Percentiles rank a stretch among this genome's conserved stretches.
phyloP scores from a whole-genome alignment of 2,329 filamentous ascomycete species.

The Neurospora sp. region DNA sequence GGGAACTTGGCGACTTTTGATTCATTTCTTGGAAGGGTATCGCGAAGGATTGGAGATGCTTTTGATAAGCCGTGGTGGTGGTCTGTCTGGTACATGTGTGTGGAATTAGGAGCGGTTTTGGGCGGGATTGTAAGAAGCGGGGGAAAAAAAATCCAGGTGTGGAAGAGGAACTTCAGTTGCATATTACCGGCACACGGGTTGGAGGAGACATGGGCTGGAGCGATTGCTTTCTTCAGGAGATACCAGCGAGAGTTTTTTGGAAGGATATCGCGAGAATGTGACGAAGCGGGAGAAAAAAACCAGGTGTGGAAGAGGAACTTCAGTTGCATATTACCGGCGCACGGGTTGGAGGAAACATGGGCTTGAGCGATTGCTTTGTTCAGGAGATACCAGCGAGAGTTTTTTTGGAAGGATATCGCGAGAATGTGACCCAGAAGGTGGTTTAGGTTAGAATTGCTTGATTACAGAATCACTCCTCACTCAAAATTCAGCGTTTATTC shows the following conservation, averaged over 20 bases:
- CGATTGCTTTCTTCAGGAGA: neutral
- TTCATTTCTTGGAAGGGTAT: neutral
- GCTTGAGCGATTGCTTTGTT: neutral
- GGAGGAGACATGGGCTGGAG: neutral
- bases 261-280: neutral
- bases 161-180: neutral
- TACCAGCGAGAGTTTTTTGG: neutral
- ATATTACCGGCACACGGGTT: neutral
- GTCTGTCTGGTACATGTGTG: neutral
- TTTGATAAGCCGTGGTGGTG: slow-evolving; percentile 18
- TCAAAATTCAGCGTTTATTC: neutral
- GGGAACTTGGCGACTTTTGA: neutral
- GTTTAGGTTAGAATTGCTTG: neutral
- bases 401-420: neutral
- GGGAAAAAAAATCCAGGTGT: neutral
- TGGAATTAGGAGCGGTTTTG: neutral
- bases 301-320: neutral
- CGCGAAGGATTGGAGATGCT: slow-evolving; percentile 23
- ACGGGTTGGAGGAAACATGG: neutral
- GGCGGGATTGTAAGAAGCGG: neutral
- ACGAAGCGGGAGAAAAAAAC: neutral
- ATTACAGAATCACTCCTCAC: neutral
- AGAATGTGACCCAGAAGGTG: neutral
- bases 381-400: neutral
- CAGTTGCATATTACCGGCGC: neutral